Base-by-base conservation (phyloP, 371 early-diverging fungal genomes). In the Blakeslea trispora region DNA sequence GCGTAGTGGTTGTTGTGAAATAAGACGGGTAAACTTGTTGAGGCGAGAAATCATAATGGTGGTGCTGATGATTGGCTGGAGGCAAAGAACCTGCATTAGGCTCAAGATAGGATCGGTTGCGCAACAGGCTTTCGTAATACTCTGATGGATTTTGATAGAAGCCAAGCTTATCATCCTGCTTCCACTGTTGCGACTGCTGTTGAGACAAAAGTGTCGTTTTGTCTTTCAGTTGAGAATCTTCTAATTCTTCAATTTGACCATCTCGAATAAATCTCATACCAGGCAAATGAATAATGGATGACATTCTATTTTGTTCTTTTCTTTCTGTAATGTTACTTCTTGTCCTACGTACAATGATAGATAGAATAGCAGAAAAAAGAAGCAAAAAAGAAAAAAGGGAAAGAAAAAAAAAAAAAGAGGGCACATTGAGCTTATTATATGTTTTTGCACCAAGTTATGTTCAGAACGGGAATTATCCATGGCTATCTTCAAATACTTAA, bases 391-490 rank as follows among this genome's bases (percentile, higher is more conserved):
- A n/a, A 8, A 39, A 19, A 11, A 23, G 24, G 31, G 13, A 42
- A 13, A 24, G 50, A 44, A 52, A 37, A 53, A 51, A 23, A 34
- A 19, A 35, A 44, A 50, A 50, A 22, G 23, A 35, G 21, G 17
- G n/a, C 14, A 31, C 22, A 46, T 39, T 31, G 46, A 52, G 35
- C 35, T 52, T 51, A 58, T 45, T 55, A 59, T 37, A 45, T 39
- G 17, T 31, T 50, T 50, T 47, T 32, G 19, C 31, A 46, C n/a
- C 60, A 64, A 59, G 65, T 64, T 45, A 50, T 52, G 50, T 59
- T 64, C 65, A 41, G 59, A 64, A 64, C 65, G 60, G 55, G 55
- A 60, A 59, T 53, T 64, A 55, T 41, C 37, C 41, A 31, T 40
- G 41, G 42, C 43, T n/a, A n/a, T n/a, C n/a, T n/a, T n/a, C n/a